Percentiles rank a stretch among this genome's conserved stretches.
phyloP scores from a whole-genome alignment of 768 basidiomycete genomes.

The Xerocomus potaroensis region DNA sequence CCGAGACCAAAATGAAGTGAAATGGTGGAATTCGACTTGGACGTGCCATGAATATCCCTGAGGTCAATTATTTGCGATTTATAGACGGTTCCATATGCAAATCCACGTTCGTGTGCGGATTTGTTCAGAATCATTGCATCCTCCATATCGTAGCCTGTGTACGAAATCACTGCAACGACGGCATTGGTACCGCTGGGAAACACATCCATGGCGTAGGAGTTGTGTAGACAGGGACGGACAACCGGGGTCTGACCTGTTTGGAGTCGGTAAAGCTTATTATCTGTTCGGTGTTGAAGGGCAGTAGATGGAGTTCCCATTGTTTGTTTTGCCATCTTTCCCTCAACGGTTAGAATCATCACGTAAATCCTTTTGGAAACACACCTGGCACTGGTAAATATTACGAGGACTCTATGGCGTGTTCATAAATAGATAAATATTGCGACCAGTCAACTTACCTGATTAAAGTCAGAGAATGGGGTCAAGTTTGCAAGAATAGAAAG shows the following conservation, averaged over 20 bases:
- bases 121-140: slow-evolving; percentile 99
- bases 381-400: slow-evolving; percentile 93
- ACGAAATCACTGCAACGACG: slow-evolving; percentile 98
- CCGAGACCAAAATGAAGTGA: slow-evolving; percentile 90
- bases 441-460: slow-evolving; percentile 62
- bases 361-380: slow-evolving; percentile 26
- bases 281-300: slow-evolving; percentile 85
- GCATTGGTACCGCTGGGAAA: slow-evolving; percentile 99
- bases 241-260: slow-evolving; percentile 94
- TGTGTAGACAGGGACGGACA: slow-evolving; percentile 87
- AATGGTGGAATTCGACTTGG: slow-evolving; percentile 50
- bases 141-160: slow-evolving; percentile 99
- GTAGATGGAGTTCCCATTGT: slow-evolving; percentile 99
- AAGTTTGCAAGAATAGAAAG: slow-evolving; percentile 95
- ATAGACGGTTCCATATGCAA: slow-evolving; percentile 94
- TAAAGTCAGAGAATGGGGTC: slow-evolving; percentile 99
- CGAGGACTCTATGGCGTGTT: slow-evolving; percentile 60
- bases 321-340: slow-evolving; percentile 96
- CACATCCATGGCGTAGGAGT: slow-evolving; percentile 95
- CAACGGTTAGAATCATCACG: slow-evolving; percentile 4
- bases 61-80: slow-evolving; percentile 92
- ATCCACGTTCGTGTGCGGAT: slow-evolving; percentile 96
- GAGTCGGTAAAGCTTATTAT: slow-evolving; percentile 96
- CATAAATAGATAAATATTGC: neutral
- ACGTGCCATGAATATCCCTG: slow-evolving; percentile 68